Conservation (phyloP, 345 rosid species). For the Eucalyptus sp. region DNA sequence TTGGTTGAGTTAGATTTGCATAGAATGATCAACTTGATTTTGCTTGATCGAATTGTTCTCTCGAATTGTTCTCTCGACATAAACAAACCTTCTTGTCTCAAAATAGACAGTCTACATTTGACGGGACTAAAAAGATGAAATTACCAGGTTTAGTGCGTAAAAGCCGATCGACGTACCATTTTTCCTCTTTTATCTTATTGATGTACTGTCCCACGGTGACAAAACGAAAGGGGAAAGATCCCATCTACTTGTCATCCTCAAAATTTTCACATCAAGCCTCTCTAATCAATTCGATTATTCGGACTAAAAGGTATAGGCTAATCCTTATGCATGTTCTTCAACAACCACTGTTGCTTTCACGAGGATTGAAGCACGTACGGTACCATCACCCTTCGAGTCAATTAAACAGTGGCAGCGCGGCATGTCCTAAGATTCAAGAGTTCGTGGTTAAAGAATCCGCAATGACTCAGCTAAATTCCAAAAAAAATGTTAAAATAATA, state of each 20-base stretch:
- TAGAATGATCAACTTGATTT: neutral
- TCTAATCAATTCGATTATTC: neutral
- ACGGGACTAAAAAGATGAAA: neutral
- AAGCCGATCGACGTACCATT: neutral
- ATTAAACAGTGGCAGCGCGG: neutral
- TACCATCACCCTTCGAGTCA: neutral
- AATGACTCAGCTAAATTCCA: neutral
- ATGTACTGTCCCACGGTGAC: neutral
- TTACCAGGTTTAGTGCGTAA: rapidly evolving
- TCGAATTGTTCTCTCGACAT: neutral
- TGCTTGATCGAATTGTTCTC: neutral
- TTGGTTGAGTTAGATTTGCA: neutral
- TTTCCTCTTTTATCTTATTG: neutral
- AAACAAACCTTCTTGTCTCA: neutral
- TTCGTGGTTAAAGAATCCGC: neutral
- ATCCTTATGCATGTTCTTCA: neutral
- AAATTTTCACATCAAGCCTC: neutral
- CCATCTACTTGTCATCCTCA: neutral
- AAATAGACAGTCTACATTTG: rapidly evolving
- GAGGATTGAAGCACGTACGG: neutral
- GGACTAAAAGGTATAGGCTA: neutral
- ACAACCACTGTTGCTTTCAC: neutral
- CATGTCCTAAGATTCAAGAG: neutral
- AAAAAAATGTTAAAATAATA: neutral
- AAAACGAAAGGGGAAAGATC: neutral